phyloP scores from a whole-genome alignment of 441 rosid genomes.

The Mallotus japonicus region DNA sequence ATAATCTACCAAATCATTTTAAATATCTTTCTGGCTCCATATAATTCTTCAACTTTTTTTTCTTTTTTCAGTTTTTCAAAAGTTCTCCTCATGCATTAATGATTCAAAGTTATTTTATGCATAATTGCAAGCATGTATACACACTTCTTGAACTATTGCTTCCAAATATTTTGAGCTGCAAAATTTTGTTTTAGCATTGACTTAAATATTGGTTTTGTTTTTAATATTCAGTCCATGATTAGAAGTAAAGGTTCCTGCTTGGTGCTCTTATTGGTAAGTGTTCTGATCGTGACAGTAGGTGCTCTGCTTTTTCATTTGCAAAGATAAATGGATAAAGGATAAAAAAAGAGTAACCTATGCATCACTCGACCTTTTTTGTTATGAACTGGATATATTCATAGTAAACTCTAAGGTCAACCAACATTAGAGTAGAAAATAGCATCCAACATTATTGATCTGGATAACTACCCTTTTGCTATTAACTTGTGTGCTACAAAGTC shows the following conservation, averaged over 20 bases:
- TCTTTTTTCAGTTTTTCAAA: background rate
- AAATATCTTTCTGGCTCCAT: conserved; percentile 6
- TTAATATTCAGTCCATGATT: background rate
- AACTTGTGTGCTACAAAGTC: no score
- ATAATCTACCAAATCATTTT: conserved; percentile 35
- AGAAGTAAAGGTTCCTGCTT: background rate
- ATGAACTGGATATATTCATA: no score
- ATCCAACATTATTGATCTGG: no score
- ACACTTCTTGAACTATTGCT: background rate
- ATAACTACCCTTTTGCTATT: no score
- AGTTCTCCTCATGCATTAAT: background rate
- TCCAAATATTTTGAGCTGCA: background rate
- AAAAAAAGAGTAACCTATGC: background rate
- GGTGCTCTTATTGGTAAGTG: background rate
- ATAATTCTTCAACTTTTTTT: background rate
- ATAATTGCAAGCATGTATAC: background rate
- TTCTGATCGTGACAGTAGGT: background rate
- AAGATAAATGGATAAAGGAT: background rate
- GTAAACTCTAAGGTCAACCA: no score
- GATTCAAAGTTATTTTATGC: background rate
- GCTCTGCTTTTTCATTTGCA: background rate
- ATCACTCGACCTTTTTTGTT: background rate
- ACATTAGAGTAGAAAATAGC: no score
- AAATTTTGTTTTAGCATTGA: background rate
- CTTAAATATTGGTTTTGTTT: background rate